Conservation (phyloP, 495 filamentous ascomycete species). For the Thermochaetoides thermophila region DNA sequence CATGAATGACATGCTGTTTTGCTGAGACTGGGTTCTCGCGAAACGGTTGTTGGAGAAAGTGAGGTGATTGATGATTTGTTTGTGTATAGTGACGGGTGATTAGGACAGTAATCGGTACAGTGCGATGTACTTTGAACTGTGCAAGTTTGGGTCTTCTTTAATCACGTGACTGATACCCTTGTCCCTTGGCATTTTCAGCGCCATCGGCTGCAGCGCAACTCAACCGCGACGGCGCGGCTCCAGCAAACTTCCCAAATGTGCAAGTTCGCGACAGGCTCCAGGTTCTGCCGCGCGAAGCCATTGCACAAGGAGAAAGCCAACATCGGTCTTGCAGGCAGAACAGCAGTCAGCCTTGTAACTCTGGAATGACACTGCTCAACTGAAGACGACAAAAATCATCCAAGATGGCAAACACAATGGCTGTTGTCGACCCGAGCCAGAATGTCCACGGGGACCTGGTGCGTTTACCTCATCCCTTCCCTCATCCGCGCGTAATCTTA, state of each 20-base stretch:
- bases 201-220: not conserved
- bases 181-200: not conserved
- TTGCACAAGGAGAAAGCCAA: not conserved
- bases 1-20: no score
- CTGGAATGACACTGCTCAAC: not conserved
- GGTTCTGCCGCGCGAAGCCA: no score
- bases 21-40: no score
- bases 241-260: constrained; percentile 13
- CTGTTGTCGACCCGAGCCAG: constrained; percentile 21
- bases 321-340: not conserved
- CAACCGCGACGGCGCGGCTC: not conserved
- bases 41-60: no score
- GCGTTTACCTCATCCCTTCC: constrained; percentile 3
- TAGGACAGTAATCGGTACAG: no score
- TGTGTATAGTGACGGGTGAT: no score
- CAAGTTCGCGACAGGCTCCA: constrained; percentile 8
- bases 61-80: no score
- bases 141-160: not conserved
- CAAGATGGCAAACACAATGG: constrained; percentile 9
- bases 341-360: not conserved
- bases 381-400: not conserved
- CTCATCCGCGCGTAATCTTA: no score
- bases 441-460: constrained; percentile 24
- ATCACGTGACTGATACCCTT: not conserved
- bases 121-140: not conserved